Base-by-base conservation (phyloP, 176 grass and related monocot genomes). In the Calamus simplicifolius region DNA sequence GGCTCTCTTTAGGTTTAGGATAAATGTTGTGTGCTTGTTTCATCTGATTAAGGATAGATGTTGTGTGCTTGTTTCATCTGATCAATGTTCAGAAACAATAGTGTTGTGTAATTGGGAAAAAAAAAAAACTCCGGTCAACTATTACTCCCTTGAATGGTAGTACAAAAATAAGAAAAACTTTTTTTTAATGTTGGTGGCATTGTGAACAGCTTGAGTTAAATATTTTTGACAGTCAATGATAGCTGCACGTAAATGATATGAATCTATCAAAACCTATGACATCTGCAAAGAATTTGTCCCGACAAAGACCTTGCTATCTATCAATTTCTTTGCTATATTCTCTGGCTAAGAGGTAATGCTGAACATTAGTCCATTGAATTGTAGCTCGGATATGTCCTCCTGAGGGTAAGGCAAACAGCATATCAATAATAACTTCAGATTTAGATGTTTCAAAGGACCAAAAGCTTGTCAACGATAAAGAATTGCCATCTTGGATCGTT, bases 1-100 rank as follows among this genome's bases (percentile, higher is more conserved):
- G 80, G 85, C 0, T 23, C 23, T 5, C 79, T 81, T n/a, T 81
- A 71, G 55, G 50, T 81, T 14, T 81, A 71, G 55, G 50, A 29
- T 1, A 14, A 18, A 2, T n/a, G 25, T 25, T 57, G 19, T 57
- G 10, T 16, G 55, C 19, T 13, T 25, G 14, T 57, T 19, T 61
- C 54, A 30, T 31, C 27, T 10, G 50, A 25, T 5, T 18, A 62
- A 17, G n/a, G n/a, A n/a, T n/a, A n/a, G n/a, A n/a, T n/a, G n/a
- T n/a, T n/a, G n/a, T n/a, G n/a, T n/a, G n/a, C n/a, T n/a, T n/a
- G n/a, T n/a, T n/a, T n/a, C n/a, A n/a, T n/a, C n/a, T n/a, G n/a
- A n/a, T n/a, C n/a, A n/a, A 17, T 72, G 52, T 72, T 62, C 35
- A 13, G 35, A 43, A 43, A 43, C 2, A 2, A 43, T 43, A 43